Evolutionary conservation across 1,284 basidiomycete species (phyloP), one percentile per base, ranked within the genome.

Genomic region (Boletus albobrunnescens): DNA sequence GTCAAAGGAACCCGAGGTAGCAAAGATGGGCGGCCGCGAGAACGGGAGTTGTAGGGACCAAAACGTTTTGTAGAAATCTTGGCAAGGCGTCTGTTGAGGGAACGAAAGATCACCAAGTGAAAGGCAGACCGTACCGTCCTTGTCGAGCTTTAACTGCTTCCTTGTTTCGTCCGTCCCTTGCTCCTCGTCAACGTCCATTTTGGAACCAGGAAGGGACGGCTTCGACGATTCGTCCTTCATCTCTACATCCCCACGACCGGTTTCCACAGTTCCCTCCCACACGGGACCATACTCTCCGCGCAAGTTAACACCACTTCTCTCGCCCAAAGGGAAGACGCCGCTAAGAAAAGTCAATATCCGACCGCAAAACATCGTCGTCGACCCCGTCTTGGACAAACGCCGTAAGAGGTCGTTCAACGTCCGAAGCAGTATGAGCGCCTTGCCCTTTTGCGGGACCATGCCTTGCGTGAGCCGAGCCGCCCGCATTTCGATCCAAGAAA

Each of bases 231-330:
- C 58, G 8, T 65, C 63, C 17, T 51, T 57, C 54, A 65, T 63
- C 42, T 59, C 63, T 17, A 52, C 56, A 37, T 66, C 64, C 16
- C 45, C 52, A 19, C 56, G 61, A 41, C 59, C 61, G 13, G 57
- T 49, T 27, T 72, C 67, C 31, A 71, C 74, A 6, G 83, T 81
- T 6, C 80, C 78, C 49, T 87, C 83, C 87, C 87, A 91, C n/a
- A 72, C 71, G 47, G 91, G 77, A 11, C 91, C 79, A 67, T 86
- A 85, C 70, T 91, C 89, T 47, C 93, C 93, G 33, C 89, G 73
- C 52, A 94, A 67, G 65, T 95, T 95, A 37, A 95, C 91, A 30
- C 92, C 91, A 63, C 90, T 93, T 39, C 91, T 74, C 65, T 95
- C 92, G 3, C 88, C 87, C 9, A 95, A 68, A 4, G 91, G 89